A percentile compares a stretch with the other conserved stretches of the same genome.
These are phyloP conservation scores for Diaporthe sp. DNA, from an alignment of 2,329 filamentous ascomycete genomes.

Conservation along the genomic window DNA sequence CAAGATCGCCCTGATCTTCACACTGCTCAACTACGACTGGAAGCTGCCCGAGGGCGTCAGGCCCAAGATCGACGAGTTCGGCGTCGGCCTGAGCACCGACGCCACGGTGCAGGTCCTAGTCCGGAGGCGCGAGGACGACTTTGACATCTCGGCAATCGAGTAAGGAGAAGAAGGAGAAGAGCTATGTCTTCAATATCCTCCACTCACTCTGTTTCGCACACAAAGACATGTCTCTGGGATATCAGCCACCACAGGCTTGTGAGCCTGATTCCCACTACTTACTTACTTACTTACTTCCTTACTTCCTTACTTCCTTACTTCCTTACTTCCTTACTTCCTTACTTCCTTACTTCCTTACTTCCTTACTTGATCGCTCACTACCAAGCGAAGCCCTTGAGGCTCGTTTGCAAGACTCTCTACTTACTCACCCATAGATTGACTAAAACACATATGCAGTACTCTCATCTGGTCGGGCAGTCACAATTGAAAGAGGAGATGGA, in stretches of 20 bases:
- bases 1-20: conserved; percentile 43
- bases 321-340: too few species aligned
- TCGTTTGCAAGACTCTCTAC: neutral
- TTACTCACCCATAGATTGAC: conserved; percentile 2
- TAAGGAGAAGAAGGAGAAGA: neutral
- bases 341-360: too few species aligned
- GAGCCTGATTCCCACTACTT: neutral
- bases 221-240: neutral
- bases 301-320: too few species aligned
- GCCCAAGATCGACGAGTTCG: neutral
- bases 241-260: neutral
- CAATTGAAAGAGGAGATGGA: neutral
- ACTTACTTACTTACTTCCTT: too few species aligned
- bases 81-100: neutral
- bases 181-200: too few species aligned
- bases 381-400: neutral
- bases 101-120: neutral
- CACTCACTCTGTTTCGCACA: neutral
- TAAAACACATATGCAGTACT: neutral
- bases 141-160: conserved; percentile 11
- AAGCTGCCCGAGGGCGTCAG: conserved; percentile 39
- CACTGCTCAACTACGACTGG: conserved; percentile 40
- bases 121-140: conserved; percentile 14
- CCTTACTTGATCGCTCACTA: neutral
- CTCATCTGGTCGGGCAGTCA: too few species aligned